Evolutionary conservation across 805 yeast genomes (phyloP), one percentile per base, ranked within the genome.

Genomic region (Saccharomycopsis olivae): DNA sequence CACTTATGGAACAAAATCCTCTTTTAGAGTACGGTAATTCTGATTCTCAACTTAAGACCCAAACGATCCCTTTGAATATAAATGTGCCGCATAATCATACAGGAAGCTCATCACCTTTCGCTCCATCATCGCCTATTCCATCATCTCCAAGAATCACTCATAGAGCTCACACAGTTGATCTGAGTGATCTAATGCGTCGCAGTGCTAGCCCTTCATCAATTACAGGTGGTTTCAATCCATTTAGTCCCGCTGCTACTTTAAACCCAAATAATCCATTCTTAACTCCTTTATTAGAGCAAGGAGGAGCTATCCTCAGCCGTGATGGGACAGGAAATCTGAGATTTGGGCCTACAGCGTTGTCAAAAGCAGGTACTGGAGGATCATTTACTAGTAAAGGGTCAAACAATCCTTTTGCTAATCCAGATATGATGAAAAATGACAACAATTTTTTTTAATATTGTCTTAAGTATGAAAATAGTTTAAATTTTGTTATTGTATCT

Each of bases 1-100:
- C 33, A 6, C 11, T n/a, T 6, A 16, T 30, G 14, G 4, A 19
- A 4, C 6, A 14, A 5, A 17, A 30, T 30, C 21, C 9, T 16
- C 6, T 16, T 11, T 11, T 13, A 6, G 21, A 16, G 8, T 10
- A 15, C 9, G n/a, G n/a, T n/a, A n/a, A n/a, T n/a, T n/a, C n/a
- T n/a, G n/a, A n/a, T n/a, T 5, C 13, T 11, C 14, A 27, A 4
- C 16, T 36, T 4, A 16, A 37, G 16, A 37, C 40, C 5, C 35
- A 32, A 16, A 30, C 35, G 3, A 37, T 37, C 24, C 40, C 40
- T 5, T 16, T 37, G 18, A 37, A 24, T 8, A 30, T 37, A 17
- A 31, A n/a, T 16, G n/a, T 36, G 4, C 25, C 25, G 10, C 6
- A 23, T 6, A 23, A 23, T 23, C 10, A 6, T 23, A 23, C 10